Conservation (phyloP, 371 early-diverging fungal species). For the Actinomortierella ambigua region DNA sequence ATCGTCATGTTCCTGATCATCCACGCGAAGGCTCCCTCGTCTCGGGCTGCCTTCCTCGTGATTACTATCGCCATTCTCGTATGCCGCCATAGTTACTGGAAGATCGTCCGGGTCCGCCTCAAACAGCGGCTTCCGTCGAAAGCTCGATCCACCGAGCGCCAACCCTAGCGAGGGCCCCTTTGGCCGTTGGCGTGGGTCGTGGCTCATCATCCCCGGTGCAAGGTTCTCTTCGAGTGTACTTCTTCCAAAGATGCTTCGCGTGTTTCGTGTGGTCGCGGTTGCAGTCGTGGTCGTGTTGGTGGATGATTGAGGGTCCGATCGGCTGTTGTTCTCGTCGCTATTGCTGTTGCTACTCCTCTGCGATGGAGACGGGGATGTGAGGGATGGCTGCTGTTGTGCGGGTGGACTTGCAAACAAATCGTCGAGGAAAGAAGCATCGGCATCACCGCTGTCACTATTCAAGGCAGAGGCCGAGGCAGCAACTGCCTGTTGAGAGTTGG, state of each 20-base stretch:
- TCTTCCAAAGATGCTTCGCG: too few relatives aligned
- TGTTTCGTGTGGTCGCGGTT: constrained; percentile 28
- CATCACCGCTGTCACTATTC: too few relatives aligned
- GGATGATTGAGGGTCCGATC: not conserved
- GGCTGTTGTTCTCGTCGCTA: not conserved
- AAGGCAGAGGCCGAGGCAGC: too few relatives aligned
- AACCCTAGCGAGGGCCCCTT: constrained; percentile 24
- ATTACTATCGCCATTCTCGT: not conserved
- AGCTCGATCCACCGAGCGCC: constrained; percentile 43
- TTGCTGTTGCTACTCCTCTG: not conserved
- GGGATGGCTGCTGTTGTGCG: constrained; percentile 1
- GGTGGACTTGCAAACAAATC: constrained; percentile 8
- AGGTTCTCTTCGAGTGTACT: too few relatives aligned
- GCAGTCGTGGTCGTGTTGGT: constrained; percentile 3
- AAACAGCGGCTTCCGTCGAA: constrained; percentile 42
- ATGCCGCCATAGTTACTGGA: not conserved
- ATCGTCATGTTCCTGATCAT: constrained; percentile 17
- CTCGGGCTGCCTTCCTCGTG: not conserved
- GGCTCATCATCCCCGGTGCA: constrained; percentile 14
- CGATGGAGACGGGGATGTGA: not conserved
- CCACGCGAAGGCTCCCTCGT: not conserved
- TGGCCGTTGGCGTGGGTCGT: constrained; percentile 4
- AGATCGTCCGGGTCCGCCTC: constrained; percentile 20
- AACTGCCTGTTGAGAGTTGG: too few relatives aligned
- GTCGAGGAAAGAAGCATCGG: not conserved